These are phyloP conservation scores for Mycena kentingensis DNA, from an alignment of 768 basidiomycete species.

Conservation along the genomic window DNA sequence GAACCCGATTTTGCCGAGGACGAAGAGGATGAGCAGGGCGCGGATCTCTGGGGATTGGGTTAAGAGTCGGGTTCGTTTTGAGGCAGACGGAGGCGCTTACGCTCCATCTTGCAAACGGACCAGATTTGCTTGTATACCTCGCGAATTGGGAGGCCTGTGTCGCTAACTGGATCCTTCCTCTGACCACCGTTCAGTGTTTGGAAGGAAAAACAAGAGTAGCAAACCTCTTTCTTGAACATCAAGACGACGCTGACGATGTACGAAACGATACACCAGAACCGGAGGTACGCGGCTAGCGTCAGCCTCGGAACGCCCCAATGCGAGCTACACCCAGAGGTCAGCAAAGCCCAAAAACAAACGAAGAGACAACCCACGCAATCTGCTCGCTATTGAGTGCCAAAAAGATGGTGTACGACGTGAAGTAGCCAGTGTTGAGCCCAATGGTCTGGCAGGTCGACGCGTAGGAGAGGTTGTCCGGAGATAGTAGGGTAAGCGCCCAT, in stretches of 20 bases:
- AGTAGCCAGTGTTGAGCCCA: conserved; percentile 93
- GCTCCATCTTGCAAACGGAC: conserved; percentile 86
- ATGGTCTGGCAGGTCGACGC: conserved; percentile 98
- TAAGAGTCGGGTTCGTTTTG: background rate
- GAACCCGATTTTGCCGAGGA: conserved; percentile 93
- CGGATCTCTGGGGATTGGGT: conserved; percentile 75
- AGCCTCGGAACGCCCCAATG: conserved; percentile 78
- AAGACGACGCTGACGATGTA: conserved; percentile 87
- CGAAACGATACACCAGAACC: conserved; percentile 85
- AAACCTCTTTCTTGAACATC: conserved; percentile 87
- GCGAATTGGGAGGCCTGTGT: conserved; percentile 85
- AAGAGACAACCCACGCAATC: conserved; percentile 62
- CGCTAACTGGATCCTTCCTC: conserved; percentile 73
- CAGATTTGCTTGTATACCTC: conserved; percentile 94
- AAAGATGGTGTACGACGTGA: conserved; percentile 95
- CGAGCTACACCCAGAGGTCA: conserved; percentile 37
- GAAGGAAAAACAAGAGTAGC: conserved; percentile 12
- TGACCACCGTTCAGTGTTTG: conserved; percentile 29
- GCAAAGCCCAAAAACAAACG: conserved; percentile 1
- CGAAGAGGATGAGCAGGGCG: conserved; percentile 78
- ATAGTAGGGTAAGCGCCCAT: conserved; percentile 83
- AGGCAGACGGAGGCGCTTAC: conserved; percentile 47
- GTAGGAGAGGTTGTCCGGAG: conserved; percentile 91
- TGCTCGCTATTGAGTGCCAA: conserved; percentile 93
- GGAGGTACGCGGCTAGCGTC: conserved; percentile 78